A percentile compares a stretch with the other conserved stretches of the same genome.
Evolutionary conservation across 306 rosid species (phyloP).

Genomic region (Vigna reflexopilosa): DNA sequence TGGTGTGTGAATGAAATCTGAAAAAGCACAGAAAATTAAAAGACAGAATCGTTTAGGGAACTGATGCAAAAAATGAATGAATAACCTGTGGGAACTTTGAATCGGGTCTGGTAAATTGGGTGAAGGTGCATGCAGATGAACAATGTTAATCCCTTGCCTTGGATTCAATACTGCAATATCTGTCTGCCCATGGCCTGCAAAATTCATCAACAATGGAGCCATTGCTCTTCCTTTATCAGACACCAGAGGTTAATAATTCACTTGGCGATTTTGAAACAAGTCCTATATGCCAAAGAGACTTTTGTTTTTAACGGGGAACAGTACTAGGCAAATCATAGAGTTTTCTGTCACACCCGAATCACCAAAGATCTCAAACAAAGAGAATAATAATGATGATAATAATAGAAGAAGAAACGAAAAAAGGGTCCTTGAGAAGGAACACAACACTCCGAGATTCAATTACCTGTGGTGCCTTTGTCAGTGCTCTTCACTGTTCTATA

Average conservation of each 20-base stretch:
- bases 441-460: conserved; percentile 45
- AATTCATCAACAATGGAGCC: conserved; percentile 43
- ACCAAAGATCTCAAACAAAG: conserved; percentile 54
- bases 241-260: conserved; percentile 62
- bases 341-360: conserved; percentile 58
- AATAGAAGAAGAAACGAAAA: conserved; percentile 23
- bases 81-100: conserved; percentile 54
- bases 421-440: conserved; percentile 49
- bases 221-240: conserved; percentile 63
- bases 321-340: conserved; percentile 54
- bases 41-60: not conserved
- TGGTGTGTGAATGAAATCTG: not conserved
- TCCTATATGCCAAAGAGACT: conserved; percentile 38
- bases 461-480: conserved; percentile 77
- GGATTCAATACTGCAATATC: conserved; percentile 52
- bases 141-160: conserved; percentile 50
- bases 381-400: conserved; percentile 52
- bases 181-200: conserved; percentile 73
- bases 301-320: conserved; percentile 52
- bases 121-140: conserved; percentile 49
- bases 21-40: not conserved
- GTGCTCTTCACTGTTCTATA: conserved; percentile 99
- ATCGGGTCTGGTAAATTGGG: conserved; percentile 42
- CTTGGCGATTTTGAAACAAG: conserved; percentile 42
- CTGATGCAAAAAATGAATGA: not conserved